phyloP scores from a whole-genome alignment of 345 rosid species.

The Eutrema heterophyllum region DNA sequence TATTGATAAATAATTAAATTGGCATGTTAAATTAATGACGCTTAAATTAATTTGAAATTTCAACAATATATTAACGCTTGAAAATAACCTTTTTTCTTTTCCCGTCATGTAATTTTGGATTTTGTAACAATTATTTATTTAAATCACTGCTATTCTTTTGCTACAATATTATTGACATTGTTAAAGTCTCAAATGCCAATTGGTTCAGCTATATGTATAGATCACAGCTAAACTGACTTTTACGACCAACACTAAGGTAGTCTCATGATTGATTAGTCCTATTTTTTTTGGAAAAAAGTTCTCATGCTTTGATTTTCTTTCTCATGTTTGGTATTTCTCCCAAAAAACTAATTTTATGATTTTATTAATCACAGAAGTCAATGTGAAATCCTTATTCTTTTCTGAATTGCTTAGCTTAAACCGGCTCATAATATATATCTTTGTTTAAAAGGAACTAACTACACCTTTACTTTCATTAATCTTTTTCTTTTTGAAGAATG shows the following conservation, averaged over 20 bases:
- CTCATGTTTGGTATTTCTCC: neutral
- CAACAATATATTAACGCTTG: neutral
- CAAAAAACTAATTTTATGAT: neutral
- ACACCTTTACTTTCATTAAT: neutral
- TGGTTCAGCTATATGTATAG: neutral
- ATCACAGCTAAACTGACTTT: neutral
- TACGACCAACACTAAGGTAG: neutral
- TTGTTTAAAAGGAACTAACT: neutral
- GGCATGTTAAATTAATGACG: neutral
- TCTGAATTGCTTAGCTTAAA: conserved; percentile 2
- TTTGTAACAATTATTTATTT: neutral
- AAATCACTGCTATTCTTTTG: neutral
- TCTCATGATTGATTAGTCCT: neutral
- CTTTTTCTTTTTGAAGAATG: neutral
- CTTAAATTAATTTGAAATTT: too few species aligned
- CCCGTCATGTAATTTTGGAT: neutral
- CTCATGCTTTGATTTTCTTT: neutral
- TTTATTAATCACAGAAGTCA: neutral
- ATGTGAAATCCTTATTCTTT: conserved; percentile 1
- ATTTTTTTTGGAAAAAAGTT: neutral
- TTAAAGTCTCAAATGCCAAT: neutral
- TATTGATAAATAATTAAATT: neutral
- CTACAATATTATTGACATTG: neutral
- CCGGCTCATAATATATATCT: conserved; percentile 2
- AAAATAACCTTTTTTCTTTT: neutral